Evolutionary conservation across 2,329 filamentous ascomycete genomes (phyloP).

Genomic region (Claviceps monticola): DNA sequence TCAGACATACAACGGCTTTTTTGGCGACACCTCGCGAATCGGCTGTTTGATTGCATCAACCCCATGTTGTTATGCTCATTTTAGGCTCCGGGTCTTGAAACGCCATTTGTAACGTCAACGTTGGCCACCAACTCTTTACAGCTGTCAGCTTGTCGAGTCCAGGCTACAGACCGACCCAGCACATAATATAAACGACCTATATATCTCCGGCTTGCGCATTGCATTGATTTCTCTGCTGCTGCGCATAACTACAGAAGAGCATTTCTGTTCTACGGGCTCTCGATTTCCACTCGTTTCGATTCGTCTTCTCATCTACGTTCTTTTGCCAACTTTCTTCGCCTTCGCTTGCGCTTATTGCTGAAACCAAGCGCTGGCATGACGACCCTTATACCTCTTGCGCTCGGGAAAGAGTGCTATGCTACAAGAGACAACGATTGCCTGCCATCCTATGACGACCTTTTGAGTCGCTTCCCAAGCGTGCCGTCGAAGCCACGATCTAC

Average conservation of each 20-base stretch:
- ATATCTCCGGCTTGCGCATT: neutral
- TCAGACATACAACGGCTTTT: neutral
- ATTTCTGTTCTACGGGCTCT: too few species aligned
- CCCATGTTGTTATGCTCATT: neutral
- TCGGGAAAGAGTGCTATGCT: conserved; percentile 8
- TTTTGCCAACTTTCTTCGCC: neutral
- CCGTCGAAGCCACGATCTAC: neutral
- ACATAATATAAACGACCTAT: neutral
- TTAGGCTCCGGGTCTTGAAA: conserved; percentile 4
- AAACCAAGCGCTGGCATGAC: conserved; percentile 11
- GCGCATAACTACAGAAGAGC: too few species aligned
- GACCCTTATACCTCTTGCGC: conserved; percentile 19
- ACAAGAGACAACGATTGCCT: conserved; percentile 2
- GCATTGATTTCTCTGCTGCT: too few species aligned
- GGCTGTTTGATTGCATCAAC: neutral
- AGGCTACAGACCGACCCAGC: too few species aligned
- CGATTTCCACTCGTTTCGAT: neutral
- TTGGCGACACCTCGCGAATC: neutral
- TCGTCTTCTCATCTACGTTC: neutral
- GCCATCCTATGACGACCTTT: neutral
- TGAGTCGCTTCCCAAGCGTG: conserved; percentile 1
- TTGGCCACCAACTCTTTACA: neutral
- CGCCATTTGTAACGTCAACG: conserved; percentile 2
- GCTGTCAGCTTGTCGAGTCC: neutral
- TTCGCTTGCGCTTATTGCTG: neutral